Percentiles rank a stretch among this genome's conserved stretches.
Conservation (phyloP, 257 asterid species). For the Solanum tacnaense region DNA sequence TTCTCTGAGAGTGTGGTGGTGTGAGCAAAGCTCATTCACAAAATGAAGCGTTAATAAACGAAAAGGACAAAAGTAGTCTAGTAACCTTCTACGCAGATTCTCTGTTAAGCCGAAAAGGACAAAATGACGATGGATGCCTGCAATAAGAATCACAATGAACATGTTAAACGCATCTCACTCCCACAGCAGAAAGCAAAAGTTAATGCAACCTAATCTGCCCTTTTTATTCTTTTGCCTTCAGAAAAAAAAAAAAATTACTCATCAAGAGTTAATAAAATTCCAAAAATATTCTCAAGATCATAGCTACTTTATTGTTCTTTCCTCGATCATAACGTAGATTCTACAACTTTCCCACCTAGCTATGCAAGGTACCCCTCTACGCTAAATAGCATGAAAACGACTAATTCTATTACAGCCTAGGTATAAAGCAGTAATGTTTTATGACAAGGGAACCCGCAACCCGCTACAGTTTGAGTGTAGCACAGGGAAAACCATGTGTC, state of each 20-base stretch:
- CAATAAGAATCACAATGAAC: slow-evolving; percentile 1
- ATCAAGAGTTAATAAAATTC: not conserved
- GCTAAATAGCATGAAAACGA: not conserved
- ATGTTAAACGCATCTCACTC: not conserved
- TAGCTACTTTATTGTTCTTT: too few species aligned
- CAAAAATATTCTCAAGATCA: too few species aligned
- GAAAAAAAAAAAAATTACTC: not conserved
- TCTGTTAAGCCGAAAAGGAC: slow-evolving; percentile 32
- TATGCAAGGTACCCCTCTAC: not conserved
- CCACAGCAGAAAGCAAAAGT: not conserved
- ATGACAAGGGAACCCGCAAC: not conserved
- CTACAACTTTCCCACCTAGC: not conserved
- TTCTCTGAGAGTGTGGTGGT: not conserved
- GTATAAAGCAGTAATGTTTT: not conserved
- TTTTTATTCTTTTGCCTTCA: too few species aligned
- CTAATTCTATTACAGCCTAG: not conserved
- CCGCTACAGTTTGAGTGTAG: too few species aligned
- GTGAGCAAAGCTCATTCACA: not conserved
- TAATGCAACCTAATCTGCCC: not conserved
- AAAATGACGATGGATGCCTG: slow-evolving; percentile 77
- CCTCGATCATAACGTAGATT: too few species aligned
- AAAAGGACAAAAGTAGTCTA: not conserved
- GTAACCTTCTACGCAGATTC: slow-evolving; percentile 45
- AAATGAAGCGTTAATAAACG: not conserved
- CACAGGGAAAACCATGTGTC: not conserved